phyloP scores from a whole-genome alignment of 2,329 filamentous ascomycete genomes.

The Phyllosticta ampelicida region DNA sequence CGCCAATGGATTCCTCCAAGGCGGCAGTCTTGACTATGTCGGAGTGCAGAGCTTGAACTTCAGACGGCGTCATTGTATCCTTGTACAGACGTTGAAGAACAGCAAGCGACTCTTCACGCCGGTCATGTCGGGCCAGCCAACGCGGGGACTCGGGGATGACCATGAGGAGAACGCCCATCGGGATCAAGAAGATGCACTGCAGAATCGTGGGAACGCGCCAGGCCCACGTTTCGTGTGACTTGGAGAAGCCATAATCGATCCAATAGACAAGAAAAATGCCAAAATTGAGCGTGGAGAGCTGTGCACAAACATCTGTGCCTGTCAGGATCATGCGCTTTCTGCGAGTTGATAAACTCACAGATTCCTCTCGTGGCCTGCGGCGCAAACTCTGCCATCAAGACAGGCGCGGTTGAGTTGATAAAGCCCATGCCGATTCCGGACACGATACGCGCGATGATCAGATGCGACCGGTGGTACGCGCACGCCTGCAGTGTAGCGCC shows the following conservation, averaged over 20 bases:
- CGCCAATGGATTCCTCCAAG: constrained; percentile 25
- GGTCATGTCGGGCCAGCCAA: constrained; percentile 32
- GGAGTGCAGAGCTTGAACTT: neutral
- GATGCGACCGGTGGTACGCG: constrained; percentile 33
- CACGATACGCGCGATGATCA: constrained; percentile 38
- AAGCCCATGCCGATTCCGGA: constrained; percentile 39
- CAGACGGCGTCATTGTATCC: neutral
- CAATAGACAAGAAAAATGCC: constrained; percentile 38
- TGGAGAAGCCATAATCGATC: constrained; percentile 35
- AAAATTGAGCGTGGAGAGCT: constrained; percentile 39
- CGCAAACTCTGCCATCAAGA: constrained; percentile 32
- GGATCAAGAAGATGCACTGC: constrained; percentile 31
- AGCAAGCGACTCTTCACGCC: constrained; percentile 26
- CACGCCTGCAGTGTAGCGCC: constrained; percentile 34
- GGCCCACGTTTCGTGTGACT: constrained; percentile 19
- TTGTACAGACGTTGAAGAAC: constrained; percentile 16
- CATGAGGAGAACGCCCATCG: constrained; percentile 29
- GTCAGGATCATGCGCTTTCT: neutral
- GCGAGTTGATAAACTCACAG: neutral
- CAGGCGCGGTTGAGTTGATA: constrained; percentile 36
- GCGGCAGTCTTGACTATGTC: constrained; percentile 24
- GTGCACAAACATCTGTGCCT: constrained; percentile 31
- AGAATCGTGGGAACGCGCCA: constrained; percentile 35
- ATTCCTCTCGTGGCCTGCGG: neutral
- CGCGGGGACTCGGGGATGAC: constrained; percentile 36